Percentiles rank a stretch among this genome's conserved stretches.
These are phyloP conservation scores for Diutina pseudorugosa DNA, from an alignment of 1,139 yeast genomes.

Conservation along the genomic window DNA sequence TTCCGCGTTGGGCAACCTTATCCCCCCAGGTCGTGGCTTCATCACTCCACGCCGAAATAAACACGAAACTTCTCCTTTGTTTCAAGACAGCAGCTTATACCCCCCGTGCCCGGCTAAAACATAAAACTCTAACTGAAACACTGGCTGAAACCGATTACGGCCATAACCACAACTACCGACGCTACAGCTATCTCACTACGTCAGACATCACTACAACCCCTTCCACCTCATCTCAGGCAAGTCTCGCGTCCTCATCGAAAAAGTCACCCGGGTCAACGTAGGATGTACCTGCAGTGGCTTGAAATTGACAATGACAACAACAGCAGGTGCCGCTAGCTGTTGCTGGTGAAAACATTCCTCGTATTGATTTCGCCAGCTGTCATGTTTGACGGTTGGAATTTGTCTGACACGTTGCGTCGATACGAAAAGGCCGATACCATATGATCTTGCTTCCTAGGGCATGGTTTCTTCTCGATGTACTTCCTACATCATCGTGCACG, in stretches of 20 bases:
- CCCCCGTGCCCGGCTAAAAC: not conserved
- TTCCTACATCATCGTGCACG: not conserved
- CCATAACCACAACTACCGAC: too few relatives aligned
- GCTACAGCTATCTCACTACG: too few relatives aligned
- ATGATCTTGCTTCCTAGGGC: too few relatives aligned
- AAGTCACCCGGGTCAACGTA: not conserved
- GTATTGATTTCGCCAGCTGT: not conserved
- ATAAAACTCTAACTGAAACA: not conserved
- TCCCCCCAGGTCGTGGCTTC: not conserved
- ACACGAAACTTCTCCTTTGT: not conserved
- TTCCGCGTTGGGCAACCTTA: not conserved
- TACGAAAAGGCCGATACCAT: too few relatives aligned
- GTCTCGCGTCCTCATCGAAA: not conserved
- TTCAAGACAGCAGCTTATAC: not conserved
- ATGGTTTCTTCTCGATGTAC: not conserved
- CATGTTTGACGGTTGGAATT: too few relatives aligned
- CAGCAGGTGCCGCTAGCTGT: not conserved
- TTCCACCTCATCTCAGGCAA: not conserved
- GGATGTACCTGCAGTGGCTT: not conserved
- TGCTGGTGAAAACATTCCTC: not conserved
- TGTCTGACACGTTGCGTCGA: too few relatives aligned
- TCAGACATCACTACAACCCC: not conserved
- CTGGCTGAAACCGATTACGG: too few relatives aligned
- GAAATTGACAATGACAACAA: not conserved
- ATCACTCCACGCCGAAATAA: not conserved